Percentiles rank a stretch among this genome's conserved stretches.
Evolutionary conservation across 2,329 filamentous ascomycete genomes (phyloP).

Genomic region (Colletotrichum sp.): DNA sequence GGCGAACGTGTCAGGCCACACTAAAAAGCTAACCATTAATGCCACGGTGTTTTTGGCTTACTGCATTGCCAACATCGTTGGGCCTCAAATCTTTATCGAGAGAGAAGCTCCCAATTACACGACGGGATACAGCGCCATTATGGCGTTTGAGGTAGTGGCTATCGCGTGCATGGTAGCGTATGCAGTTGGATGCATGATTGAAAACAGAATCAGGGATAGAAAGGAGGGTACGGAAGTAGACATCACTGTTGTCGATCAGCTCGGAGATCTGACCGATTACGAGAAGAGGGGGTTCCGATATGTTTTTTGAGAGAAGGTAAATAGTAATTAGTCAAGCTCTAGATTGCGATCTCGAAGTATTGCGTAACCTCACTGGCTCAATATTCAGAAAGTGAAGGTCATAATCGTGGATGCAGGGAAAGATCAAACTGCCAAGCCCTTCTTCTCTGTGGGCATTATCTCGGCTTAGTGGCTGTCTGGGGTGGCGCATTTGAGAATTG

Average conservation of each 20-base stretch:
- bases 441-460: no score
- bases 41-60: background rate
- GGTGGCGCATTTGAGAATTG: background rate
- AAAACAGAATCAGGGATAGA: background rate
- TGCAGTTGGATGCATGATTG: background rate
- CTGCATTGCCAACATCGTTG: background rate
- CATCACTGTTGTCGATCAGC: background rate
- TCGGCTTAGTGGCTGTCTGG: background rate
- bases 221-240: background rate
- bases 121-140: background rate
- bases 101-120: background rate
- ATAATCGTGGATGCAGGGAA: background rate
- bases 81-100: background rate
- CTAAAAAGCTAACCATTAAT: background rate
- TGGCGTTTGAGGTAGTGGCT: background rate
- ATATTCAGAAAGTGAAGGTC: background rate
- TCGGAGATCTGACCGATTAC: background rate
- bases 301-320: background rate
- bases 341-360: no score
- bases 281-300: background rate
- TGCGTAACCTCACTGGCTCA: background rate
- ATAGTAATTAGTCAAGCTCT: no score
- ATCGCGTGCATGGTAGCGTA: background rate
- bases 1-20: background rate
- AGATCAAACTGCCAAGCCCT: background rate